phyloP scores from a whole-genome alignment of 1,284 basidiomycete genomes.

The Pyrrhoderma lamaoense region DNA sequence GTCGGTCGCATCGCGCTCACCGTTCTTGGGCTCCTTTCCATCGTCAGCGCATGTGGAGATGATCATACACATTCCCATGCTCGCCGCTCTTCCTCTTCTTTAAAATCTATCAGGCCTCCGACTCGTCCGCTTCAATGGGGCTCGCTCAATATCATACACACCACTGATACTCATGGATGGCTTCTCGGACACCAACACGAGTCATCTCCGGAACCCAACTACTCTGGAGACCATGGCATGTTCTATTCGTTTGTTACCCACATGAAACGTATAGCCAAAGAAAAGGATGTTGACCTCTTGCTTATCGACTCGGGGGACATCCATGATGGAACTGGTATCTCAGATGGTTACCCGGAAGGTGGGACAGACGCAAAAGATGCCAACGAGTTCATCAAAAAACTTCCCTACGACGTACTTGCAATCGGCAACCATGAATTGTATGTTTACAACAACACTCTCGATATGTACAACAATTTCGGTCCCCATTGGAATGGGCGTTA shows the following conservation, averaged over 20 bases:
- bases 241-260: constrained; percentile 76
- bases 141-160: constrained; percentile 74
- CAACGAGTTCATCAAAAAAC: constrained; percentile 63
- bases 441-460: constrained; percentile 65
- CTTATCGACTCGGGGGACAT: constrained; percentile 72
- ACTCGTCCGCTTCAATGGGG: constrained; percentile 64
- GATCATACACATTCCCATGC: constrained; percentile 32
- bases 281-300: constrained; percentile 62
- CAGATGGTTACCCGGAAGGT: constrained; percentile 67
- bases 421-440: constrained; percentile 92
- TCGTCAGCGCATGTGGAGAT: constrained; percentile 17
- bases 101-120: constrained; percentile 43
- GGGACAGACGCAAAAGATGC: constrained; percentile 67
- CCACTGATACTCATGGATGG: constrained; percentile 81
- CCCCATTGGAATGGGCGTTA: constrained; percentile 70
- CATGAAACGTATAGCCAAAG: constrained; percentile 64
- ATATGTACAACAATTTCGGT: constrained; percentile 72
- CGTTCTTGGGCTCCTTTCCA: neutral
- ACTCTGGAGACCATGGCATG: constrained; percentile 68
- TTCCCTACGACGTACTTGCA: constrained; percentile 78
- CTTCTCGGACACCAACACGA: constrained; percentile 66
- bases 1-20: neutral
- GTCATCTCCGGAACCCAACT: constrained; percentile 64
- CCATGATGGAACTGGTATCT: constrained; percentile 74
- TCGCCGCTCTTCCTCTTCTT: constrained; percentile 36